Evolutionary conservation across 192 early-diverging fungal species (phyloP).

Genomic region (Gamsiella multidivaricata): DNA sequence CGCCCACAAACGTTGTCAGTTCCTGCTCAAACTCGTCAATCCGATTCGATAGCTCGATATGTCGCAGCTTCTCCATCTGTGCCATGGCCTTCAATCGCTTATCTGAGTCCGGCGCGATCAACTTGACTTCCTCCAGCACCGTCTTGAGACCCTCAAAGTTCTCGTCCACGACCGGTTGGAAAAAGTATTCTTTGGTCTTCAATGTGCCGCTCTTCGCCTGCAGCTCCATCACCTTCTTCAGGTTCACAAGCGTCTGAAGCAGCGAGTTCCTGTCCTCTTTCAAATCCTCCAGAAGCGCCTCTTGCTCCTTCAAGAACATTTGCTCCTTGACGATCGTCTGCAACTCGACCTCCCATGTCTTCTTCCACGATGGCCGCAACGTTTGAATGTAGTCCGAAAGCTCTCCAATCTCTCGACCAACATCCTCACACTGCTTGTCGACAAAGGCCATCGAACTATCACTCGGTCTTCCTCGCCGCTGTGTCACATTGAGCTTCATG

Average conservation of each 20-base stretch:
- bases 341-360: conserved; percentile 86
- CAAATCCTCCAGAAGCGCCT: conserved; percentile 75
- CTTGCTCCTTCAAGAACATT: conserved; percentile 82
- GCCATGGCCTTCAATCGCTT: conserved; percentile 74
- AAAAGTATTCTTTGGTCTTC: conserved; percentile 64
- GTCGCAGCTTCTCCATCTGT: conserved; percentile 71
- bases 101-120: conserved; percentile 74
- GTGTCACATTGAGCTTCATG: conserved; percentile 78
- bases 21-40: conserved; percentile 86
- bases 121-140: conserved; percentile 74
- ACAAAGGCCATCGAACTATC: conserved; percentile 64
- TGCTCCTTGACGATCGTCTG: conserved; percentile 86
- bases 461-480: conserved; percentile 73
- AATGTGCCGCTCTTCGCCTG: conserved; percentile 52
- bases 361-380: conserved; percentile 79
- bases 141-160: conserved; percentile 71
- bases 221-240: conserved; percentile 70
- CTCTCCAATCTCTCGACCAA: conserved; percentile 62
- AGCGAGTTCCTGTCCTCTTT: conserved; percentile 72
- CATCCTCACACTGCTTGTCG: conserved; percentile 59
- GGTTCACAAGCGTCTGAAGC: conserved; percentile 66
- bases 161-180: conserved; percentile 68
- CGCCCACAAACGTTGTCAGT: conserved; percentile 70
- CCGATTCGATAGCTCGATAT: conserved; percentile 71
- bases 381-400: conserved; percentile 70